Evolutionary conservation across 441 rosid species (phyloP), one percentile per base, ranked within the genome.

Genomic region (Heliophila coronopifolia): DNA sequence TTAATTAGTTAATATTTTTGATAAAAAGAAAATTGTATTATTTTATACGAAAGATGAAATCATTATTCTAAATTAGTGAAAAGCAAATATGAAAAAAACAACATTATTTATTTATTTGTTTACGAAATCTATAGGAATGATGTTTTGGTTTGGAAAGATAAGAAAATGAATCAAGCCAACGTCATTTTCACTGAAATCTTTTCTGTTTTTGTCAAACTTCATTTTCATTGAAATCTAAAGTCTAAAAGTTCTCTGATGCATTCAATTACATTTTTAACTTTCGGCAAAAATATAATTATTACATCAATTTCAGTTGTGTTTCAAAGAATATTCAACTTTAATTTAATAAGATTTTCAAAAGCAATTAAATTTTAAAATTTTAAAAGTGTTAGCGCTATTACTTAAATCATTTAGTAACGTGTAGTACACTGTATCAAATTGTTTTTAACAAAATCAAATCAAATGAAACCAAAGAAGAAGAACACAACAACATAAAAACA

Each of bases 101-200:
- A n/a, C n/a, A n/a, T n/a, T n/a, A n/a, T n/a, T n/a, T n/a, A n/a
- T n/a, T n/a, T n/a, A n/a, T n/a, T n/a, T n/a, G n/a, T n/a, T n/a
- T n/a, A n/a, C n/a, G n/a, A n/a, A n/a, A n/a, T n/a, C n/a, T n/a
- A n/a, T n/a, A n/a, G n/a, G n/a, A n/a, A n/a, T n/a, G n/a, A n/a
- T n/a, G n/a, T n/a, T n/a, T n/a, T n/a, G n/a, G n/a, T n/a, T 10
- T 33, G 4, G 11, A 43, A 45, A 14, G 16, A 9, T 7, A 1
- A 36, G 27, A 57, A 49, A 40, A 55, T 48, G 33, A 19, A 41
- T 55, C 6, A 55, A 54, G 33, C 40, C 39, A 55, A 48, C 50
- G 48, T 63, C 58, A 33, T 40, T 63, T 48, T 55, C 68, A 48
- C 23, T 18, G 37, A 39, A 48, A 39, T 55, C n/a, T n/a, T n/a